Conservation (phyloP, 164 flowering plant species). For the Berberis vulgaris region DNA sequence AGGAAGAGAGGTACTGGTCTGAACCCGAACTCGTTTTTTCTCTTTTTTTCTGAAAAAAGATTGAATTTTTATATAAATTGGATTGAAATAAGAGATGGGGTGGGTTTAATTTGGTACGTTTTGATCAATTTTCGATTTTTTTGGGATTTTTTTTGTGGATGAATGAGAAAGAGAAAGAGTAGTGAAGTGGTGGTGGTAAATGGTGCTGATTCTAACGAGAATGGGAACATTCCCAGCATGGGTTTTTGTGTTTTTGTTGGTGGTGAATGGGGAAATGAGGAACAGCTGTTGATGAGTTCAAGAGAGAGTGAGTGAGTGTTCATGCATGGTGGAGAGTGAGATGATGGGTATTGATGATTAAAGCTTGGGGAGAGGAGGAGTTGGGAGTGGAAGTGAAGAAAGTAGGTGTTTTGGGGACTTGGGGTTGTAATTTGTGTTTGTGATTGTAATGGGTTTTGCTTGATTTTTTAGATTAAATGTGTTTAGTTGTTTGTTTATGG, state of each 20-base stretch:
- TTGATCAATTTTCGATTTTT: background rate
- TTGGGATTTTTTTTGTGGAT: background rate
- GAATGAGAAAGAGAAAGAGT: background rate
- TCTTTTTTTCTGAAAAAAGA: background rate
- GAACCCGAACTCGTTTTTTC: background rate
- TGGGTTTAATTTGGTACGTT: background rate
- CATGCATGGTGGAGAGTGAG: too few species aligned
- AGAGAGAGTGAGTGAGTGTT: too few species aligned
- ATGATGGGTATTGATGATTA: too few species aligned
- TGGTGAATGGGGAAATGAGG: constrained; percentile 6
- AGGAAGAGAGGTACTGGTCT: background rate
- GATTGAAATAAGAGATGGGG: background rate
- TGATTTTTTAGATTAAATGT: background rate
- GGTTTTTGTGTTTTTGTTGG: constrained; percentile 15
- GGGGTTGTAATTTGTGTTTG: background rate
- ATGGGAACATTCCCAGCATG: constrained; percentile 16
- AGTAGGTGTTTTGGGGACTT: background rate
- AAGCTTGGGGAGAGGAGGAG: background rate
- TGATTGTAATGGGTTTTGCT: background rate
- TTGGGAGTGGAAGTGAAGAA: background rate
- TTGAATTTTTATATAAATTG: background rate
- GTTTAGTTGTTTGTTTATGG: background rate
- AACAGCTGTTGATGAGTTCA: constrained; percentile 2
- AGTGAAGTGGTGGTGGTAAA: background rate
- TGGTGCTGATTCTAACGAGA: constrained; percentile 15